A percentile compares a stretch with the other conserved stretches of the same genome.
Evolutionary conservation across 495 filamentous ascomycete species (phyloP).

Genomic region (Patellaria atrata): DNA sequence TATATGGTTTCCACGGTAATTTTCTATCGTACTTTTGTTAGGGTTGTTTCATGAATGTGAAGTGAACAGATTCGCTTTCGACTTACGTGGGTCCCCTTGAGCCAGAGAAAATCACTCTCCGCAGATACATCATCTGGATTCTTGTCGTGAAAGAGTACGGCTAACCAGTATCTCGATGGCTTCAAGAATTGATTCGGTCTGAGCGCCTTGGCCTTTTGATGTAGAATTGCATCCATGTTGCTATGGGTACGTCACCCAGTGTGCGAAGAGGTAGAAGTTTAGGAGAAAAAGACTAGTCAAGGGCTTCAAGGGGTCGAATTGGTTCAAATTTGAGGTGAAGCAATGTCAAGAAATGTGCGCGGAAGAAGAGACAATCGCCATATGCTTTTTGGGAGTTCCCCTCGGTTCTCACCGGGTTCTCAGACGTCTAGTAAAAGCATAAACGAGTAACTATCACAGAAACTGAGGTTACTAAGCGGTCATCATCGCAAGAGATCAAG

Average conservation of each 20-base stretch:
- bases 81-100: constrained; percentile 25
- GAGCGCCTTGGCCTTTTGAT: constrained; percentile 7
- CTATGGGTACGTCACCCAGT: not conserved
- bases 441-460: too few relatives aligned
- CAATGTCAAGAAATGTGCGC: too few relatives aligned
- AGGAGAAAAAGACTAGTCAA: too few relatives aligned
- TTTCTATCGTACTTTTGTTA: constrained; percentile 21
- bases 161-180: constrained; percentile 14
- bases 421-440: too few relatives aligned
- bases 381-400: too few relatives aligned
- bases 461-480: too few relatives aligned
- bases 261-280: not conserved
- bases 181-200: constrained; percentile 3
- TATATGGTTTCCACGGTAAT: constrained; percentile 20
- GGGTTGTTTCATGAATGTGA: not conserved
- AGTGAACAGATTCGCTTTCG: too few relatives aligned
- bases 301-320: too few relatives aligned
- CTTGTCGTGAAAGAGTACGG: constrained; percentile 10
- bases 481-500: too few relatives aligned
- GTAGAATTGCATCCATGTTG: constrained; percentile 10
- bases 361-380: too few relatives aligned
- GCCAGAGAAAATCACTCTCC: constrained; percentile 27
- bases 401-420: too few relatives aligned
- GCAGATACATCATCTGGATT: constrained; percentile 8
- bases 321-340: too few relatives aligned